Conservation (phyloP, 106 monocot species). For the Vanilla planifolia region DNA sequence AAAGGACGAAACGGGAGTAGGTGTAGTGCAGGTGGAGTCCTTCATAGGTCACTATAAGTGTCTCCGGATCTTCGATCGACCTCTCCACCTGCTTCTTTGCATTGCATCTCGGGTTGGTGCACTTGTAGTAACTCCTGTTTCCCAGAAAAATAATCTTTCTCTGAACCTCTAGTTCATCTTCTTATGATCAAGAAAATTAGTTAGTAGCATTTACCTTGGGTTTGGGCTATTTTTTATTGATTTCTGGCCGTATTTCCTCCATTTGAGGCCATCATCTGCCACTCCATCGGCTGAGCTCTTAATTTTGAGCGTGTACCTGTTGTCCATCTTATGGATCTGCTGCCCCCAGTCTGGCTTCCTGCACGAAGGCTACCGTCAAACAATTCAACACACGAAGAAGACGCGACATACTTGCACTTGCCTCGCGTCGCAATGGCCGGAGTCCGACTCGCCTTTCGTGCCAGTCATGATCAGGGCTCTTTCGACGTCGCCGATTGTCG, state of each 20-base stretch:
- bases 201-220: no score
- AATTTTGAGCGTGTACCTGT: not conserved
- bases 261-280: slow-evolving; percentile 64
- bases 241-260: slow-evolving; percentile 89
- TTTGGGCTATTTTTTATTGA: slow-evolving; percentile 74
- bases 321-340: not conserved
- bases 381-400: not conserved
- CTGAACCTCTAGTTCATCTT: no score
- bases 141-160: not conserved
- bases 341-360: not conserved
- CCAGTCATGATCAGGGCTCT: not conserved
- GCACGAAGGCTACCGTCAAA: no score
- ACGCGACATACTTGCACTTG: not conserved
- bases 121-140: slow-evolving; percentile 89
- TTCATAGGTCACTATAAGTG: slow-evolving; percentile 70
- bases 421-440: not conserved
- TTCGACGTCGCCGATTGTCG: not conserved
- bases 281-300: not conserved
- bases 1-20: slow-evolving; percentile 55
- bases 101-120: slow-evolving; percentile 90
- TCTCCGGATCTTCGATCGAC: slow-evolving; percentile 70
- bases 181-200: no score
- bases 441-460: not conserved
- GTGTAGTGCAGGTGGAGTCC: slow-evolving; percentile 88
- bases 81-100: slow-evolving; percentile 95